phyloP scores from a whole-genome alignment of 73 alveolate species.

The Paramecium pentaurelia region DNA sequence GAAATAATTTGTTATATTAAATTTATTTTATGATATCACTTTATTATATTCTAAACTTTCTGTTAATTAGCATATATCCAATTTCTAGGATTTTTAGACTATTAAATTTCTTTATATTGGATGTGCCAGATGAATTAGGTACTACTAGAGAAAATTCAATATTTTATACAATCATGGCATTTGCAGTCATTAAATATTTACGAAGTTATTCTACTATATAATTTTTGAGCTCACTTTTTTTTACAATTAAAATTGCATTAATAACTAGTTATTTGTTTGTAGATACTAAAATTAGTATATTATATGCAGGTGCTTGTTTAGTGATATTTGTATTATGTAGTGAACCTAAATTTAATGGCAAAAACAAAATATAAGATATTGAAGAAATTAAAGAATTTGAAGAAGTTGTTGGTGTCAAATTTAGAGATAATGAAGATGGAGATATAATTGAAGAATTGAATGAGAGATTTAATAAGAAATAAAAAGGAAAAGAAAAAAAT shows the following conservation, averaged over 20 bases:
- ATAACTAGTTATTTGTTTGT: slow-evolving; percentile 22
- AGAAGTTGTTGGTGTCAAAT: slow-evolving; percentile 16
- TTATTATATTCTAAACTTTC: neutral
- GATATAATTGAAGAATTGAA: slow-evolving; percentile 56
- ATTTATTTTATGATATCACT: neutral
- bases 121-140: slow-evolving; percentile 27
- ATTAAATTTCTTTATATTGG: neutral
- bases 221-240: neutral
- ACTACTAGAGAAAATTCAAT: slow-evolving; percentile 27
- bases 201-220: neutral
- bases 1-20: neutral
- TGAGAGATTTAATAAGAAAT: slow-evolving; percentile 14
- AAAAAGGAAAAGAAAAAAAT: slow-evolving; percentile 15
- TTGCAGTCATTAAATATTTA: neutral
- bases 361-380: neutral
- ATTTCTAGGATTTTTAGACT: neutral
- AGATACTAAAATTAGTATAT: slow-evolving; percentile 16
- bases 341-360: slow-evolving; percentile 53
- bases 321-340: slow-evolving; percentile 41
- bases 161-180: slow-evolving; percentile 35
- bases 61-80: slow-evolving; percentile 2
- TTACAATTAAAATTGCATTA: neutral
- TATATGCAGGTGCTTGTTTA: slow-evolving; percentile 42
- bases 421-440: slow-evolving; percentile 32
- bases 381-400: slow-evolving; percentile 43